Evolutionary conservation across 345 rosid genomes (phyloP).

Genomic region (Acer saccharum): DNA sequence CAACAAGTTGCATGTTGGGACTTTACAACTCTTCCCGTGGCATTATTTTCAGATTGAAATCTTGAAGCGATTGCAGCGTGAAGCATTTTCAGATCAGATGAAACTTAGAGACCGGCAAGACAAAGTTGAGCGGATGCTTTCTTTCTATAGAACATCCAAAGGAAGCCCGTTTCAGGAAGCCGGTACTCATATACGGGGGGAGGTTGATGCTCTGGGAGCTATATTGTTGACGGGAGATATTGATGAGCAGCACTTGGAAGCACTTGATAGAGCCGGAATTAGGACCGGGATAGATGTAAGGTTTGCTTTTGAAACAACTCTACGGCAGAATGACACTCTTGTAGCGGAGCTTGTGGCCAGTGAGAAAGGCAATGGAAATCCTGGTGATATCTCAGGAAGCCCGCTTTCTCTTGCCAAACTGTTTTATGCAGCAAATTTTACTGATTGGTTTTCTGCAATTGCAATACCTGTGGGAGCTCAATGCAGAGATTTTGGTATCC

Average conservation of each 20-base stretch:
- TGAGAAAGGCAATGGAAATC: conserved; percentile 36
- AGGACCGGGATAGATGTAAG: conserved; percentile 62
- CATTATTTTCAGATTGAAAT: conserved; percentile 73
- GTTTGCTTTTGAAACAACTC: conserved; percentile 63
- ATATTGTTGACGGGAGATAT: conserved; percentile 49
- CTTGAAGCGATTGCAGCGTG: conserved; percentile 88
- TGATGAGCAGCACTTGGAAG: conserved; percentile 45
- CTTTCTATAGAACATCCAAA: conserved; percentile 52
- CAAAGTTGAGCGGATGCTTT: conserved; percentile 66
- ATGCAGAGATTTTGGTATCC: conserved; percentile 59
- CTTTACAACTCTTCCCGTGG: conserved; percentile 13
- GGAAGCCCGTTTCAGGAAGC: conserved; percentile 69
- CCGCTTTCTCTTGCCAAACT: conserved; percentile 71
- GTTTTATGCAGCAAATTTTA: conserved; percentile 54
- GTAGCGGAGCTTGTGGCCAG: conserved; percentile 62
- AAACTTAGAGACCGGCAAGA: conserved; percentile 89
- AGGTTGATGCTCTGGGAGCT: conserved; percentile 71
- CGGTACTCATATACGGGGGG: conserved; percentile 67
- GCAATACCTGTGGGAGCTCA: conserved; percentile 82
- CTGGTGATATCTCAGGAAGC: conserved; percentile 35
- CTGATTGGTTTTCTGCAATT: conserved; percentile 68
- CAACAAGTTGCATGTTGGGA: conserved; percentile 19
- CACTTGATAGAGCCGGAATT: conserved; percentile 56
- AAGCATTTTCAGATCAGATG: conserved; percentile 84
- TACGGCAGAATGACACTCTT: conserved; percentile 61